phyloP scores from a whole-genome alignment of 1,139 yeast genomes.

The Pichia sp. region DNA sequence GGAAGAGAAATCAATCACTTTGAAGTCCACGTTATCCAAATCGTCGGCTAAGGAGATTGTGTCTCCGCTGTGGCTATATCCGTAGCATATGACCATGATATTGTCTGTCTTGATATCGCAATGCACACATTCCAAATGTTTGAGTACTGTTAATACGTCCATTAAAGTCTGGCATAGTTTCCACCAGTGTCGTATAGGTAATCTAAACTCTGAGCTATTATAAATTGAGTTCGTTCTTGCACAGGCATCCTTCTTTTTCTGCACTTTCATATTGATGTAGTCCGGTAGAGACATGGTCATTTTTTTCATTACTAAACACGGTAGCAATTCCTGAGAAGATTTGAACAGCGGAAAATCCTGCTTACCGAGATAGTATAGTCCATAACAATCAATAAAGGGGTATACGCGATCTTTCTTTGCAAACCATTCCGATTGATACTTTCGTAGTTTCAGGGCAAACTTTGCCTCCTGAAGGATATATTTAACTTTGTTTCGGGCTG shows the following conservation, averaged over 20 bases:
- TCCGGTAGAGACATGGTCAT: constrained; percentile 22
- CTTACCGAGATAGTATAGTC: constrained; percentile 23
- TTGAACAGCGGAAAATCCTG: constrained; percentile 19
- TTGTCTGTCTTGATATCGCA: constrained; percentile 33
- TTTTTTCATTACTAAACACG: constrained; percentile 26
- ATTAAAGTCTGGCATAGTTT: constrained; percentile 23
- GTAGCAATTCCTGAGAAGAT: constrained; percentile 23
- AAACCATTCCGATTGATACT: constrained; percentile 17
- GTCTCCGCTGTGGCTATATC: no score
- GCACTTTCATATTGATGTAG: constrained; percentile 13
- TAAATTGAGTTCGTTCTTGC: background rate
- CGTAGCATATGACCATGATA: constrained; percentile 20
- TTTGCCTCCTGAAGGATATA: constrained; percentile 27
- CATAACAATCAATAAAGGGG: constrained; percentile 29
- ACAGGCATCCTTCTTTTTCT: background rate
- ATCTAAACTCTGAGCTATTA: constrained; percentile 14
- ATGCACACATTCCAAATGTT: constrained; percentile 26
- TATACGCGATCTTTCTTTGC: constrained; percentile 11
- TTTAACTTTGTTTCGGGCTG: constrained; percentile 21
- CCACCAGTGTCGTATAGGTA: constrained; percentile 28
- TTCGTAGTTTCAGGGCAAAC: constrained; percentile 20
- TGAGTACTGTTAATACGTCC: constrained; percentile 21
- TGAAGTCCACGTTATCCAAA: constrained; percentile 18
- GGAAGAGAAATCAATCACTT: constrained; percentile 33
- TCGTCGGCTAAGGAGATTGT: constrained; percentile 5